Conservation (phyloP, 768 basidiomycete genomes). For the Suillus lakei region DNA sequence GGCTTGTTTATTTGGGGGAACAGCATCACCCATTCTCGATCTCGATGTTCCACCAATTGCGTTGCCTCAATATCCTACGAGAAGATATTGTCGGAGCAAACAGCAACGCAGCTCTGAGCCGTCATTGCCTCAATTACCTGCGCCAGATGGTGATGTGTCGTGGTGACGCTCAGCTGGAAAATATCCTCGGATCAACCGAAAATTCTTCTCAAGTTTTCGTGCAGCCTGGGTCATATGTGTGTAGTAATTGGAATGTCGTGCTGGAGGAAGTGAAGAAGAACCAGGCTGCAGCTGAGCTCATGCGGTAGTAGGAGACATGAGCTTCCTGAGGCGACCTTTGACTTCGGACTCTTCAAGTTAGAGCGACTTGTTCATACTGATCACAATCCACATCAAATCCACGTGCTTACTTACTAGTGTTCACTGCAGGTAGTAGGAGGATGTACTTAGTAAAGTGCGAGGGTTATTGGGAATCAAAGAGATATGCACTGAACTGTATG, state of each 20-base stretch:
- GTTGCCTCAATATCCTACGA: slow-evolving; percentile 45
- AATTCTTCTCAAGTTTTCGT: neutral
- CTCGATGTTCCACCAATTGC: slow-evolving; percentile 45
- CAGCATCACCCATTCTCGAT: slow-evolving; percentile 36
- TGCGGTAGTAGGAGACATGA: neutral
- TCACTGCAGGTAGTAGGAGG: too few species aligned
- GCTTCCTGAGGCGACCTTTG: too few species aligned
- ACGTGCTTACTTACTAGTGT: too few species aligned
- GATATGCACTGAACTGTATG: too few species aligned
- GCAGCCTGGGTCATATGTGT: neutral
- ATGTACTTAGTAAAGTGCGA: too few species aligned
- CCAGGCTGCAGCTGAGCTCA: neutral
- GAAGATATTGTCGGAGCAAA: slow-evolving; percentile 17
- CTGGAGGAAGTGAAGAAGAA: neutral
- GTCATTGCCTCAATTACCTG: slow-evolving; percentile 47
- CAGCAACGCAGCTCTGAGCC: slow-evolving; percentile 1
- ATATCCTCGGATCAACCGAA: slow-evolving; percentile 7
- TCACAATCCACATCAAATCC: too few species aligned
- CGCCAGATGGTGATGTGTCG: slow-evolving; percentile 43
- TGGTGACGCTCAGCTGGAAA: slow-evolving; percentile 37
- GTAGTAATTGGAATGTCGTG: neutral
- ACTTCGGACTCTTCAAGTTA: too few species aligned
- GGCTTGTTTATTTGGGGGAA: slow-evolving; percentile 30
- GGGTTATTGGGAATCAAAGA: too few species aligned
- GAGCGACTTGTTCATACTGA: too few species aligned